Evolutionary conservation across 768 basidiomycete species (phyloP).

Genomic region (Lactarius hatsudake): DNA sequence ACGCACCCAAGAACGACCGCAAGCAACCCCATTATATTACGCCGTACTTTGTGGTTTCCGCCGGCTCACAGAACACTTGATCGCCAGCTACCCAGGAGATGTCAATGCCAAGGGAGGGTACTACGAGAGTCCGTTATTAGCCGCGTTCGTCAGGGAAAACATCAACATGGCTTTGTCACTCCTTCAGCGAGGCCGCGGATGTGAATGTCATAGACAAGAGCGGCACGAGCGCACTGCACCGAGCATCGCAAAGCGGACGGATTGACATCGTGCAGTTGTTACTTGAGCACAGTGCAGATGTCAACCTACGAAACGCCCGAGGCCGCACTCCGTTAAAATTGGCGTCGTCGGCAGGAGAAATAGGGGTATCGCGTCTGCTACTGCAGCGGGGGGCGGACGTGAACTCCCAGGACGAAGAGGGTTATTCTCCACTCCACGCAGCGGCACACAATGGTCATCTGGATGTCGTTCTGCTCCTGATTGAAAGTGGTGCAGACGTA

Average conservation of each 20-base stretch:
- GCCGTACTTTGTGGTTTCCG: background rate
- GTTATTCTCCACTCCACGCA: background rate
- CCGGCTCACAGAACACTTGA: background rate
- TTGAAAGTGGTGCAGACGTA: background rate
- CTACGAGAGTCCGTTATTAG: background rate
- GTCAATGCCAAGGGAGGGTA: background rate
- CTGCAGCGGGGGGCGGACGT: background rate
- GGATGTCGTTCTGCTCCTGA: background rate
- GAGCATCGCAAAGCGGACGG: background rate
- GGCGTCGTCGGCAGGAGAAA: background rate
- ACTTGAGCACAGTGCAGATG: constrained; percentile 6
- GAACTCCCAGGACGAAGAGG: background rate
- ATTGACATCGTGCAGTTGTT: background rate
- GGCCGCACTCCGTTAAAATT: background rate
- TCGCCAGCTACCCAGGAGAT: background rate
- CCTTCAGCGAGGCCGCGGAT: constrained; percentile 2
- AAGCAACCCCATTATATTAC: constrained; percentile 1
- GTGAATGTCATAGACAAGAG: background rate
- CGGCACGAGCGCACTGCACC: background rate
- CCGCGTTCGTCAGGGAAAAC: background rate
- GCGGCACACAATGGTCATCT: background rate
- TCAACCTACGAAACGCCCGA: background rate
- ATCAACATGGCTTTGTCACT: background rate
- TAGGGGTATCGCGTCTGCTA: background rate
- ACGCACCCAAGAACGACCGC: background rate